phyloP scores from a whole-genome alignment of 805 yeast species.

The Lachancea kluyveri region DNA sequence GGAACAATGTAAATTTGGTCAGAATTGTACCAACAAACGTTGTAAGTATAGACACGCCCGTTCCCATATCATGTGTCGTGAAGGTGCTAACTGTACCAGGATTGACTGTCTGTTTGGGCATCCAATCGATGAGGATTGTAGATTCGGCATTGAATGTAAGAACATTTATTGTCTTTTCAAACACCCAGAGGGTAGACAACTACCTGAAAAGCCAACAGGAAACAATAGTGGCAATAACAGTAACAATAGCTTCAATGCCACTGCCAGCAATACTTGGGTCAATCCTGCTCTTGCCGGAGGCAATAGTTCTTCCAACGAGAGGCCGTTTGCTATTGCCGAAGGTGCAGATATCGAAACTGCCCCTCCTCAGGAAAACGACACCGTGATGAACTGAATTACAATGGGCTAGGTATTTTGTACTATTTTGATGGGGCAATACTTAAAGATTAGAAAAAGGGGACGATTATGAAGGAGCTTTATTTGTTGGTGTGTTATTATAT shows the following conservation, averaged over 20 bases:
- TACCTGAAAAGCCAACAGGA: conserved; percentile 23
- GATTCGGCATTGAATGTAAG: conserved; percentile 69
- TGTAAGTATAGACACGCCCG: conserved; percentile 86
- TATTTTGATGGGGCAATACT: not conserved
- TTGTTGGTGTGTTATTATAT: conserved; percentile 1
- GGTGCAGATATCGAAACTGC: conserved; percentile 67
- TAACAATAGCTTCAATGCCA: conserved; percentile 13
- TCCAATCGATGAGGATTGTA: conserved; percentile 74
- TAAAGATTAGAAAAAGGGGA: not conserved
- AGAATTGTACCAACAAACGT: conserved; percentile 65
- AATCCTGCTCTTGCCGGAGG: conserved; percentile 18
- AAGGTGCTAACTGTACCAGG: conserved; percentile 72
- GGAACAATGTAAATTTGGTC: conserved; percentile 79
- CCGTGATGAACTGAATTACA: conserved; percentile 19
- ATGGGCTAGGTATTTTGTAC: too few relatives aligned
- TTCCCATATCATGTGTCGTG: conserved; percentile 68
- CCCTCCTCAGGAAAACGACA: conserved; percentile 38
- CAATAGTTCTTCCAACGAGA: conserved; percentile 41
- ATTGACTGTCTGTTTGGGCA: conserved; percentile 79
- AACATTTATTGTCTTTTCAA: conserved; percentile 64
- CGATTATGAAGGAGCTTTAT: not conserved
- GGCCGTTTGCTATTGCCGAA: conserved; percentile 75
- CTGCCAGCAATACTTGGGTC: conserved; percentile 19
- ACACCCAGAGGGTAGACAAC: conserved; percentile 75
- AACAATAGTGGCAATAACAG: conserved; percentile 32